Evolutionary conservation across 352 stramenopile genomes (phyloP), one percentile per base, ranked within the genome.

Genomic region (Phytophthora cactorum): DNA sequence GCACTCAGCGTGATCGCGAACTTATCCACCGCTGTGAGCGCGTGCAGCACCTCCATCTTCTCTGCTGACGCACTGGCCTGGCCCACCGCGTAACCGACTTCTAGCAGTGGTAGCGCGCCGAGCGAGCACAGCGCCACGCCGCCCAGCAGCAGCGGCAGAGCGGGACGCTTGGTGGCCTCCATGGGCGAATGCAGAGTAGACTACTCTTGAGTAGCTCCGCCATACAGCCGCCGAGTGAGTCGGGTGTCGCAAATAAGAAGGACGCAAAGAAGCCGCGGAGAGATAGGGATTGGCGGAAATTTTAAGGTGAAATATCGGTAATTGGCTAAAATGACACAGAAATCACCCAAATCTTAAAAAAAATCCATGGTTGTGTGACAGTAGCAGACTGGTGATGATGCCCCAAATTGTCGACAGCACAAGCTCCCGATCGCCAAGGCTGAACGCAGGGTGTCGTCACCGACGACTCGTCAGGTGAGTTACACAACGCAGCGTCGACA

Each of bases 61-160:
- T 60, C 56, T 14, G 51, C 4, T 1, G 61, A 65, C 29, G 44
- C 11, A 27, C 44, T 31, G 9, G 17, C 17, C 17, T 55, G 51
- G 0, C 44, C 49, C 34, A 72, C 36, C 15, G 32, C 46, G 34
- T 66, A 72, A 25, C 28, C 41, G 12, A 82, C 38, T 43, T 84
- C 76, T 11, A 77, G 50, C 12, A 75, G 61, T 34, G 76, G 73
- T 3, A 84, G 60, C 9, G 77, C 54, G 4, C 67, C 76, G 3
- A 73, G 66, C 11, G 66, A 66, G 2, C 44, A 52, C 10, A 83
- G 43, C 38, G 72, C 55, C 5, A 69, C 61, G 51, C 74, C 69
- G 36, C 63, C 58, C 25, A 63, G 32, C 8, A 76, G 59, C 56
- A 68, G 46, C 44, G 17, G 44, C 34, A 63, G 43, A 38, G 34